Evolutionary conservation across 1,284 basidiomycete species (phyloP), one percentile per base, ranked within the genome.

Genomic region (Cystobasidium pallidum): DNA sequence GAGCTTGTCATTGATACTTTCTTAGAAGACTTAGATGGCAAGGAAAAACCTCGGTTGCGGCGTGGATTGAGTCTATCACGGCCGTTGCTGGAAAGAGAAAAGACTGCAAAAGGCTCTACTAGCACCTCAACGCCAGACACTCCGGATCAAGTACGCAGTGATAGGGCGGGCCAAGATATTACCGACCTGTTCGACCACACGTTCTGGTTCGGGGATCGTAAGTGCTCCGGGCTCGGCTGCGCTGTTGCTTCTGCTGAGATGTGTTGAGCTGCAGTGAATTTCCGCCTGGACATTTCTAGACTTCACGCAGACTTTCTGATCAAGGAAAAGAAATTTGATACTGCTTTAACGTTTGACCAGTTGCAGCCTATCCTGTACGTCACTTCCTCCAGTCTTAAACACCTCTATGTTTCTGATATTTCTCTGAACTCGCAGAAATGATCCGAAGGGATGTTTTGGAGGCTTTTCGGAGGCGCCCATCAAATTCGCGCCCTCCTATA

Each of bases 121-220:
- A n/a, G 30, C 3, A 34, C 28, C 17, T 1, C 28, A 13, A 7
- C 30, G 21, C 10, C 2, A 32, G 64, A 52, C 24, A 41, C 54
- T 51, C 17, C n/a, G 4, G 49, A 43, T 17, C 58, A 45, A 28
- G 32, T 7, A n/a, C 36, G 26, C 32, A 26, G 58, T 11, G 45
- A 24, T 10, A 49, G 43, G 7, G 41, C 19, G 24, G 68, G 70
- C 15, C 66, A 77, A 87, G 90, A 92, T 78, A 81, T 91, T 61
- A 91, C 89, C 0, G 90, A 91, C 78, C 86, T 85, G 76, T 94
- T 92, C 76, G 92, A 94, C 78, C 87, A 88, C 76, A 86, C 88
- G 0, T 93, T 93, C 78, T 83, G 92, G 47, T 90, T 86, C 75
- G 91, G 91, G 2, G 91, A 92, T 79, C 85, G 80, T 79, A 76